phyloP scores from a whole-genome alignment of 2,329 filamentous ascomycete genomes.

The Epichloe glyceriae region DNA sequence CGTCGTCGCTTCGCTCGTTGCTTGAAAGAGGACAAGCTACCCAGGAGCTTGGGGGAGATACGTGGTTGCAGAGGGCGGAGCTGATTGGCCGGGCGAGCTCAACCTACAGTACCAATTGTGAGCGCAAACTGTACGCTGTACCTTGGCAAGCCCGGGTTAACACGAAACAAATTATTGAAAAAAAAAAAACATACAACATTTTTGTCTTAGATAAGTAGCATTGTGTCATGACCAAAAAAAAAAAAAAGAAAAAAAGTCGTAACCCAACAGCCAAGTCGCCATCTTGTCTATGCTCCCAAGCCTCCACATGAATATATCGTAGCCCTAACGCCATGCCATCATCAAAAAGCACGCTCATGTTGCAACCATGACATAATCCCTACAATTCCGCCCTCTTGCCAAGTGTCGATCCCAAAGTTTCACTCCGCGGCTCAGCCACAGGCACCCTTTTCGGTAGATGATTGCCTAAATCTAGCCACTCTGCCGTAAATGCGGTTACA shows the following conservation, averaged over 20 bases:
- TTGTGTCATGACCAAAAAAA: too few relatives aligned
- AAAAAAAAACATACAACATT: too few relatives aligned
- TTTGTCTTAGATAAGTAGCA: too few relatives aligned
- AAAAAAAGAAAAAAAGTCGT: too few relatives aligned
- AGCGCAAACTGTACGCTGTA: not conserved
- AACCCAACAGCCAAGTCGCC: not conserved
- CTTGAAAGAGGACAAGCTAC: slow-evolving; percentile 19
- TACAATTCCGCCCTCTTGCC: slow-evolving; percentile 22
- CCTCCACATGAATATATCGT: too few relatives aligned
- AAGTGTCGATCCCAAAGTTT: slow-evolving; percentile 11
- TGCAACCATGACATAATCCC: not conserved
- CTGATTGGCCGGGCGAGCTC: slow-evolving; percentile 9
- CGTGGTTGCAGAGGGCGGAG: slow-evolving; percentile 10
- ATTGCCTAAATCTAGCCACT: slow-evolving; percentile 72
- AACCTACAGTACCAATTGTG: not conserved
- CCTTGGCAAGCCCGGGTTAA: not conserved
- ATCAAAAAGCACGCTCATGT: not conserved
- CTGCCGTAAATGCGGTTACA: slow-evolving; percentile 69
- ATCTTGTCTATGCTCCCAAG: not conserved
- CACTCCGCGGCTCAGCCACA: slow-evolving; percentile 14
- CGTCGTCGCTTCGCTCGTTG: slow-evolving; percentile 6
- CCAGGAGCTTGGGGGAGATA: slow-evolving; percentile 9
- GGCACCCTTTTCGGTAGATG: slow-evolving; percentile 19
- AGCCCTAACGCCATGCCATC: not conserved
- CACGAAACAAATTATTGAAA: too few relatives aligned